A percentile compares a stretch with the other conserved stretches of the same genome.
These are phyloP conservation scores for Xylariaceae sp. DNA, from an alignment of 2,329 filamentous ascomycete species.

Conservation along the genomic window DNA sequence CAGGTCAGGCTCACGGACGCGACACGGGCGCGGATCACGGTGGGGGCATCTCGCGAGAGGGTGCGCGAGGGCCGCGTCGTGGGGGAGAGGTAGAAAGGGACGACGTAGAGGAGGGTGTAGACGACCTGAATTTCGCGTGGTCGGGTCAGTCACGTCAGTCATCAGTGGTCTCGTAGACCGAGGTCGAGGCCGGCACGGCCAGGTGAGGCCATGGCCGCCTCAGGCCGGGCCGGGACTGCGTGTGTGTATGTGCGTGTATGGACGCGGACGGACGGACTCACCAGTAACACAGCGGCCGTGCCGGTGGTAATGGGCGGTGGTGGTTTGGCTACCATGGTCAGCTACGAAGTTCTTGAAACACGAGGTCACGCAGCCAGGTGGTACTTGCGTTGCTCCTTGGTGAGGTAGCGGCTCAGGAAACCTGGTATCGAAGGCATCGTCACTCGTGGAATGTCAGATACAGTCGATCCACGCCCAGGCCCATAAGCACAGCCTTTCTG, in stretches of 20 bases:
- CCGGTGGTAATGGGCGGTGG: constrained; percentile 37
- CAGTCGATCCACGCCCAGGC: too few relatives aligned
- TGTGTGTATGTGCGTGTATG: too few relatives aligned
- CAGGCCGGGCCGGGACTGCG: too few relatives aligned
- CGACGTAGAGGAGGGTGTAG: constrained; percentile 86
- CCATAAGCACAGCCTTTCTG: too few relatives aligned
- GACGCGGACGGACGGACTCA: constrained; percentile 19
- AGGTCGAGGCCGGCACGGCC: too few relatives aligned
- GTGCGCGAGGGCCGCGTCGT: constrained; percentile 74
- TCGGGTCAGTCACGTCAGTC: constrained; percentile 41
- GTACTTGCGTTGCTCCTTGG: constrained; percentile 26
- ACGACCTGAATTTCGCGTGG: too few relatives aligned
- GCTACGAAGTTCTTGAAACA: constrained; percentile 2
- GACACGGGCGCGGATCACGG: constrained; percentile 83
- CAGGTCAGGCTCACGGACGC: constrained; percentile 76
- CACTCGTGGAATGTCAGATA: not conserved
- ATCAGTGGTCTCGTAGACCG: too few relatives aligned
- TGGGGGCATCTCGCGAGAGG: constrained; percentile 80
- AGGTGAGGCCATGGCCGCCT: too few relatives aligned
- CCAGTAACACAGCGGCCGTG: constrained; percentile 32
- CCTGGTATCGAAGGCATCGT: constrained; percentile 26
- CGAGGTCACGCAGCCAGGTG: not conserved
- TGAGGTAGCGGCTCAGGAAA: constrained; percentile 24
- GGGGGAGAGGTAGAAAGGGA: constrained; percentile 81
- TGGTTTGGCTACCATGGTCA: constrained; percentile 25